Base-by-base conservation (phyloP, 1,284 basidiomycete species). In the Marasmius sp. region DNA sequence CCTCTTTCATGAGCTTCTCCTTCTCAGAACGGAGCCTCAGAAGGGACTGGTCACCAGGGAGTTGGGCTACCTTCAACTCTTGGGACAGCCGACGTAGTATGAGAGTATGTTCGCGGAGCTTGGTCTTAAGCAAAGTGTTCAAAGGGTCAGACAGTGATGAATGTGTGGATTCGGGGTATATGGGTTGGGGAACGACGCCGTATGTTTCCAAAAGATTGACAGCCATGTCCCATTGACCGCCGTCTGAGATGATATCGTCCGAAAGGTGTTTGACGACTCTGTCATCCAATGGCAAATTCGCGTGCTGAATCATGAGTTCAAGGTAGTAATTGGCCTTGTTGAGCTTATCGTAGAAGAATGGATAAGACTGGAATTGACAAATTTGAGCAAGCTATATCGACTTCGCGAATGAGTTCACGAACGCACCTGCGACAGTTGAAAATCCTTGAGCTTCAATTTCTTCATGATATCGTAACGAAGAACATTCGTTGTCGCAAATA, bases 251-350 rank as follows among this genome's bases (percentile, higher is more conserved):
- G 34, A 94, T 92, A 58, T 91, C 89, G 12, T 77, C 73, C 34
- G 92, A 85, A 57, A 98, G 84, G 77, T 91, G 90, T 53, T 81
- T 85, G 56, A 98, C 80, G 12, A 96, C 82, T 2, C 96, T 86
- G 69, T 93, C 88, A 61, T 97, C 93, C 52, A 97, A 77, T 0
- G 92, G 88, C 60, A 89, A 83, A 67, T 94, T 89, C 0, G 88
- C 87, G 51, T 93, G 85, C 75, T 97, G 83, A 67, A 98, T 92
- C 61, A 91, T 86, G 53, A 89, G 79, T 77, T 98, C 96, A 27
- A 98, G 87, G 75, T 93, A 97, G 78, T 93, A 96, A 80, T 98
- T 98, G 59, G 90, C 83, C 77, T 97, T 97, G 81, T 97, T 95
- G 57, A 97, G 84, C 78, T 96, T 96, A 77, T 97, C 94, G 81